phyloP scores from a whole-genome alignment of 2,329 filamentous ascomycete species.

The Ilyonectria destructans region DNA sequence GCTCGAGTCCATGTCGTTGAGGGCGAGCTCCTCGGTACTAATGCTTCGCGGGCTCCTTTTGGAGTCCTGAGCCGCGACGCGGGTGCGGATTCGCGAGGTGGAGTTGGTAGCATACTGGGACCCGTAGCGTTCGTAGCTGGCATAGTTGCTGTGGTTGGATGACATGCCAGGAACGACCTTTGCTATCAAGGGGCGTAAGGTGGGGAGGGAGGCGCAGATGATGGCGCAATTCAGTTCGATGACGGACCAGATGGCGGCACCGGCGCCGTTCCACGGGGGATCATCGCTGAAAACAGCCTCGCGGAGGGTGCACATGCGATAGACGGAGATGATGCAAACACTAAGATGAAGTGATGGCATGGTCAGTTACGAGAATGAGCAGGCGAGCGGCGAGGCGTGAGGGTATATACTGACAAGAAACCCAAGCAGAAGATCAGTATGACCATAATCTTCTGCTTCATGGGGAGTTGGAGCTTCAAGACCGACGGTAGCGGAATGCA shows the following conservation, averaged over 20 bases:
- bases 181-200: slow-evolving; percentile 50
- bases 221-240: slow-evolving; percentile 53
- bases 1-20: slow-evolving; percentile 35
- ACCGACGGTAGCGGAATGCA: slow-evolving; percentile 49
- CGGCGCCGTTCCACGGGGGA: slow-evolving; percentile 52
- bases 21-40: slow-evolving; percentile 48
- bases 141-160: too few species aligned
- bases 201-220: slow-evolving; percentile 50
- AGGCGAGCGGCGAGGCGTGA: not conserved
- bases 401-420: slow-evolving; percentile 49
- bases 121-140: too few species aligned
- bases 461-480: slow-evolving; percentile 44
- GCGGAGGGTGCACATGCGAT: slow-evolving; percentile 53
- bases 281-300: slow-evolving; percentile 48
- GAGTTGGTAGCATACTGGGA: too few species aligned
- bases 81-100: not conserved
- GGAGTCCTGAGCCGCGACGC: slow-evolving; percentile 29
- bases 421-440: slow-evolving; percentile 52
- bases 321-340: slow-evolving; percentile 53
- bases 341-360: slow-evolving; percentile 30
- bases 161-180: slow-evolving; percentile 21
- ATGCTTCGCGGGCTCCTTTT: slow-evolving; percentile 33
- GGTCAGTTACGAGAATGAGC: too few species aligned
- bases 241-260: slow-evolving; percentile 52
- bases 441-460: slow-evolving; percentile 49